A percentile compares a stretch with the other conserved stretches of the same genome.
Evolutionary conservation across 352 stramenopile genomes (phyloP).

Genomic region (Pythium insidiosum): DNA sequence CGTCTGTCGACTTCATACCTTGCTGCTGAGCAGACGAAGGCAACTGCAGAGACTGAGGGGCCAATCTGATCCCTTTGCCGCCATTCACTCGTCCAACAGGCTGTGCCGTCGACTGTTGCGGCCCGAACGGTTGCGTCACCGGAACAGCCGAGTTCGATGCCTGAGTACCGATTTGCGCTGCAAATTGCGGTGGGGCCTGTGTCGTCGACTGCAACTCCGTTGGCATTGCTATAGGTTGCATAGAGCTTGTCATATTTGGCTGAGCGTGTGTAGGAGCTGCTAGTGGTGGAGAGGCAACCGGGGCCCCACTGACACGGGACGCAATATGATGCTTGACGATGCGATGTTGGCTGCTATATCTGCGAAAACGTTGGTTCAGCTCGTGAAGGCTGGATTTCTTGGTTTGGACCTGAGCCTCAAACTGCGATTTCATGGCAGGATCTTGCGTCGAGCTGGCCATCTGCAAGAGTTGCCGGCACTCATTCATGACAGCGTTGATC

Average conservation of each 20-base stretch:
- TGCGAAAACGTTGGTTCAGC: slow-evolving; percentile 73
- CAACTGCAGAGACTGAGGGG: too few species aligned
- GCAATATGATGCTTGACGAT: slow-evolving; percentile 82
- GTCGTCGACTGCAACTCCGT: slow-evolving; percentile 5
- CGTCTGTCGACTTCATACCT: slow-evolving; percentile 2
- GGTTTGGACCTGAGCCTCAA: slow-evolving; percentile 63
- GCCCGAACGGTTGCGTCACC: too few species aligned
- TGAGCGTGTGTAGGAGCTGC: neutral
- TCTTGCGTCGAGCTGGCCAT: slow-evolving; percentile 70
- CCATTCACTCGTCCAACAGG: too few species aligned
- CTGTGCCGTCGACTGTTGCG: too few species aligned
- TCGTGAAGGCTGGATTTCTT: slow-evolving; percentile 66
- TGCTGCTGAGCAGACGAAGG: too few species aligned
- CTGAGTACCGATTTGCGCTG: too few species aligned
- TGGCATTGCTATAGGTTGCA: slow-evolving; percentile 18
- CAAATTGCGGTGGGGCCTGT: neutral
- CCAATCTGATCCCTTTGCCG: too few species aligned
- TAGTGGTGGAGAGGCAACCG: neutral
- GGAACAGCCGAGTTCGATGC: too few species aligned
- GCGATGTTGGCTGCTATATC: slow-evolving; percentile 65
- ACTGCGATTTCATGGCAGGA: slow-evolving; percentile 38
- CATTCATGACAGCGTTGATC: slow-evolving; percentile 79
- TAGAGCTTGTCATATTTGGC: neutral
- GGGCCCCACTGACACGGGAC: slow-evolving; percentile 15
- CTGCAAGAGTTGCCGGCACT: slow-evolving; percentile 73